These are phyloP conservation scores for Tuber umbilicatum DNA, from an alignment of 495 filamentous ascomycete species.

Conservation along the genomic window DNA sequence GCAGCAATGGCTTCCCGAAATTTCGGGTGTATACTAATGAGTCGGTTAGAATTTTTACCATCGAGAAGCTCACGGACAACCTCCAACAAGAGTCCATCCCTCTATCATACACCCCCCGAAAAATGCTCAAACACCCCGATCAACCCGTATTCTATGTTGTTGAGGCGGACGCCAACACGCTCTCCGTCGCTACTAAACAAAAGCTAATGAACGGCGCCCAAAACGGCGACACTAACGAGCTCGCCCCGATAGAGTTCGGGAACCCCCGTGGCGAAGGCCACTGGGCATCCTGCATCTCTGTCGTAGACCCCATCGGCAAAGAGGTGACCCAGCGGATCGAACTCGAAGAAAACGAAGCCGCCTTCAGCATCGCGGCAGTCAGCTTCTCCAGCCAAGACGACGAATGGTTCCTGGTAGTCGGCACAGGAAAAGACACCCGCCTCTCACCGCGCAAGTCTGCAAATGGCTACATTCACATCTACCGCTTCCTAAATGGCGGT, in stretches of 20 bases:
- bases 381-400: slow-evolving; percentile 81
- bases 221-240: slow-evolving; percentile 59
- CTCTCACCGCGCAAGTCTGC: slow-evolving; percentile 66
- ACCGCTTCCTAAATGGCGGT: slow-evolving; percentile 81
- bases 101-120: slow-evolving; percentile 82
- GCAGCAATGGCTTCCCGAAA: slow-evolving; percentile 19
- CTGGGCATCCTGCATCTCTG: slow-evolving; percentile 91
- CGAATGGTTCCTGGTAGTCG: slow-evolving; percentile 84
- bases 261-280: slow-evolving; percentile 74
- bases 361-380: slow-evolving; percentile 75
- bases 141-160: slow-evolving; percentile 86
- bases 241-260: slow-evolving; percentile 81
- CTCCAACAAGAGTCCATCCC: slow-evolving; percentile 81
- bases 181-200: slow-evolving; percentile 65
- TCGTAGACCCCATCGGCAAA: slow-evolving; percentile 73
- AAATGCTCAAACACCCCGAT: slow-evolving; percentile 80
- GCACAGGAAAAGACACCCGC: slow-evolving; percentile 83
- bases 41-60: slow-evolving; percentile 64
- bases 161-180: slow-evolving; percentile 82
- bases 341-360: slow-evolving; percentile 82
- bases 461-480: slow-evolving; percentile 84
- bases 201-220: slow-evolving; percentile 58
- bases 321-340: slow-evolving; percentile 74
- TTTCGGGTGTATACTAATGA: not conserved
- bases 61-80: slow-evolving; percentile 78